Evolutionary conservation across 139 green algal genomes (phyloP), one percentile per base, ranked within the genome.

Genomic region (Pycnococcus provasolii): DNA sequence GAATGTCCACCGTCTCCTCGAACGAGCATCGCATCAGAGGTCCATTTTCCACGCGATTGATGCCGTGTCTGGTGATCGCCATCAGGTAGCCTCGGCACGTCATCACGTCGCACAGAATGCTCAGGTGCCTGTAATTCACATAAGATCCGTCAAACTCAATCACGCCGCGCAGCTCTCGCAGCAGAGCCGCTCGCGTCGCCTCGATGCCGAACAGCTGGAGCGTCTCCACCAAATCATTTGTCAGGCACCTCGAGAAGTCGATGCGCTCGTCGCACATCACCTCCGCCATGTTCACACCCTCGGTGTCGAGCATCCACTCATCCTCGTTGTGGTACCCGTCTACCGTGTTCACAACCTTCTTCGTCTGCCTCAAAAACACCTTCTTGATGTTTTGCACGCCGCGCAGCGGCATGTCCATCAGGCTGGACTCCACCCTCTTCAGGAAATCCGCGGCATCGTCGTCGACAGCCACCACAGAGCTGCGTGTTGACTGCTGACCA

Each of bases 1-100:
- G 78, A 66, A 99, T 96, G 67, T 99, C 94, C 9, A 95, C 90
- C 6, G 94, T 98, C 88, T 99, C 93, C 81, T 99, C 94, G 74
- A 99, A 99, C 63, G 80, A 91, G 73, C 86, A 95, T 70, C 95
- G 88, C 75, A 92, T 88, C 58, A 97, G 78, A 9, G 80, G 93
- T 50, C 76, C 89, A 74, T 75, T 84, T 45, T 95, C 93, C 4
- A 79, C 87, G 60, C 91, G 84, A 85, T 99, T 99, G 87, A 99
- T 98, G 66, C 94, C 94, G 70, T 99, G 93, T 44, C 94, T 84
- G 2, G 91, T 98, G 86, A 99, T 98, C 48, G 90, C 88, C 90
- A 97, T 96, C 58, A 99, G 83, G 73, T 95, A 86, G 42, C 94
- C 93, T n/a, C 86, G 75, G 71, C 83, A 86, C 6, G 89, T 96